A percentile compares a stretch with the other conserved stretches of the same genome.
These are phyloP conservation scores for Colletotrichum ledebouriae DNA, from an alignment of 2,329 filamentous ascomycete species.

Conservation along the genomic window DNA sequence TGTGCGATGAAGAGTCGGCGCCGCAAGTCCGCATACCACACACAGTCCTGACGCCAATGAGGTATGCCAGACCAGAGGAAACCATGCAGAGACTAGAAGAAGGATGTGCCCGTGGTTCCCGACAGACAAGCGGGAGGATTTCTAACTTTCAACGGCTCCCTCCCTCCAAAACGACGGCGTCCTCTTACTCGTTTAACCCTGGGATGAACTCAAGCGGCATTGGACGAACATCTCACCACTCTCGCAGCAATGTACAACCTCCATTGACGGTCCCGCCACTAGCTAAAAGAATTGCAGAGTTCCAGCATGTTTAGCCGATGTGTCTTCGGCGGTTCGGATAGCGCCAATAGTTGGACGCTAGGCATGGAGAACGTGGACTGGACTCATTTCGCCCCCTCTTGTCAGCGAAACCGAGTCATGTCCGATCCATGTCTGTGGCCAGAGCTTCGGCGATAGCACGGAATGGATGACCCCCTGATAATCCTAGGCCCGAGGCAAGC, in stretches of 20 bases:
- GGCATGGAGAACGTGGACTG: conserved; percentile 11
- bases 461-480: conserved; percentile 10
- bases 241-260: neutral
- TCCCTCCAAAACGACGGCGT: conserved; percentile 28
- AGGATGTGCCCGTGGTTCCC: conserved; percentile 32
- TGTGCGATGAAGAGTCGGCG: conserved; percentile 5
- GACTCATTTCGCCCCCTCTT: conserved; percentile 14
- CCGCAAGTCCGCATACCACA: neutral
- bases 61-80: neutral
- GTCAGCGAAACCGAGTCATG: conserved; percentile 20
- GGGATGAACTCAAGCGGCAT: conserved; percentile 16
- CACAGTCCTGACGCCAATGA: conserved; percentile 1
- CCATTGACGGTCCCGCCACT: conserved; percentile 7
- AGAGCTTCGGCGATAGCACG: conserved; percentile 29
- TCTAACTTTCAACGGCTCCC: conserved; percentile 24
- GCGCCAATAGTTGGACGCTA: conserved; percentile 10
- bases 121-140: conserved; percentile 3
- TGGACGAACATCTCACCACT: conserved; percentile 14
- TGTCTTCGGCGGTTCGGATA: conserved; percentile 16
- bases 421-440: conserved; percentile 2
- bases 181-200: neutral
- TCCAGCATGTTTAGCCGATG: neutral
- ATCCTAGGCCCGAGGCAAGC: neutral
- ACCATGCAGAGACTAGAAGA: conserved; percentile 11
- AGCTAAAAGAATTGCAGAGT: neutral